Conservation (phyloP, 2,329 filamentous ascomycete genomes). For the Aureobasidium zeae region DNA sequence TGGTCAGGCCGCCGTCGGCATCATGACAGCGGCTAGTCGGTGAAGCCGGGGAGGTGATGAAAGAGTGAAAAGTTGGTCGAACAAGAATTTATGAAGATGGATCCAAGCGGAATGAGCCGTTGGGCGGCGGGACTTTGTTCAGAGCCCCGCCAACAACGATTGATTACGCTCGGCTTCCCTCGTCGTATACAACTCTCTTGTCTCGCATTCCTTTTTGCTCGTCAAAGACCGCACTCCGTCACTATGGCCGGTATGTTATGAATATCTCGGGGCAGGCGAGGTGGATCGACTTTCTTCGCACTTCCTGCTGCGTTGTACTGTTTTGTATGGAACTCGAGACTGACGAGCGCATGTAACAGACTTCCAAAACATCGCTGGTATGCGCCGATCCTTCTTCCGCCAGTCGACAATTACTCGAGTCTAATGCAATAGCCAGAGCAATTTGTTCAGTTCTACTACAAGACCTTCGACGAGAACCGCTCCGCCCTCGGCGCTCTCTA, state of each 20-base stretch:
- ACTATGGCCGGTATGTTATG: slow-evolving; percentile 15
- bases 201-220: neutral
- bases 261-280: too few species aligned
- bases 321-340: too few species aligned
- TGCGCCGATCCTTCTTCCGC: slow-evolving; percentile 20
- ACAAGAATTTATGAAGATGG: slow-evolving; percentile 5
- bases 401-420: neutral
- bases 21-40: neutral
- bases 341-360: slow-evolving; percentile 23
- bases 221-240: neutral
- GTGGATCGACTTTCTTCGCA: too few species aligned
- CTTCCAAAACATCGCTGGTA: slow-evolving; percentile 37
- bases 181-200: slow-evolving; percentile 5
- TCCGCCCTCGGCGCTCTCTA: slow-evolving; percentile 61
- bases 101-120: slow-evolving; percentile 3
- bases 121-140: too few species aligned
- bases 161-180: slow-evolving; percentile 4
- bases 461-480: slow-evolving; percentile 70
- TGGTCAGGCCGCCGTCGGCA: neutral
- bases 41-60: neutral
- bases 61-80: neutral
- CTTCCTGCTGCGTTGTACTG: too few species aligned
- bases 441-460: slow-evolving; percentile 88
- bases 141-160: slow-evolving; percentile 11
- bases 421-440: slow-evolving; percentile 48